Evolutionary conservation across 306 rosid species (phyloP).

Genomic region (Herpetospermum pedunculosum): DNA sequence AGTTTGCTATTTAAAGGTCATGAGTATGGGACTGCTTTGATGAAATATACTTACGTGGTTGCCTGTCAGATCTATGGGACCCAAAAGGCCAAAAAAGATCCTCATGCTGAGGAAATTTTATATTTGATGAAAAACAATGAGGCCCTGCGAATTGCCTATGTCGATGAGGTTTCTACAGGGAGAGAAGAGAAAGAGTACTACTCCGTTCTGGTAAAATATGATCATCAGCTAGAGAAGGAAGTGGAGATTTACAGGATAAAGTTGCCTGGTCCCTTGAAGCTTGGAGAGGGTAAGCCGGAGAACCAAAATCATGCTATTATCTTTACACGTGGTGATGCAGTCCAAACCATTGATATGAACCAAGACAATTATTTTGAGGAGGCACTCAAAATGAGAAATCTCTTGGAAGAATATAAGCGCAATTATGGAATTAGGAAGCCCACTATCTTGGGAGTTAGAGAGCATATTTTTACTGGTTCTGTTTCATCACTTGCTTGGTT

Average conservation of each 20-base stretch:
- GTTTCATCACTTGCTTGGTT: conserved; percentile 96
- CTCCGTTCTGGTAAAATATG: conserved; percentile 84
- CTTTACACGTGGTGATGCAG: conserved; percentile 92
- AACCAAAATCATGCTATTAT: conserved; percentile 87
- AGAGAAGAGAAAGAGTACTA: conserved; percentile 54
- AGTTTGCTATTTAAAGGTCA: conserved; percentile 75
- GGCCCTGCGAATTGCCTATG: conserved; percentile 75
- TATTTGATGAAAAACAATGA: conserved; percentile 58
- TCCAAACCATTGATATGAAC: conserved; percentile 92
- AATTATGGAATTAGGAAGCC: conserved; percentile 64
- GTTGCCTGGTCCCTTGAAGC: conserved; percentile 79
- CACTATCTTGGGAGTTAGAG: conserved; percentile 85
- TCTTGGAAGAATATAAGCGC: conserved; percentile 50
- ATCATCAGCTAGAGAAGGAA: conserved; percentile 51
- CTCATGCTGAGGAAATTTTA: conserved; percentile 66
- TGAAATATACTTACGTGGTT: conserved; percentile 88
- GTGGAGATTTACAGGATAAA: conserved; percentile 75
- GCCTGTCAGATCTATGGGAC: conserved; percentile 96
- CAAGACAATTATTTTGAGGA: conserved; percentile 92
- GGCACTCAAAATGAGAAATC: conserved; percentile 80
- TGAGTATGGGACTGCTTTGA: conserved; percentile 79
- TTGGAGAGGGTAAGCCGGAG: conserved; percentile 94
- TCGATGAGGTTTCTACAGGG: conserved; percentile 62
- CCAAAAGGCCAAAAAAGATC: conserved; percentile 72
- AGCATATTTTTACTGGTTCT: conserved; percentile 75